Percentiles rank a stretch among this genome's conserved stretches.
These are phyloP conservation scores for Talaromyces trachyspermus DNA, from an alignment of 495 filamentous ascomycete genomes.

Conservation along the genomic window DNA sequence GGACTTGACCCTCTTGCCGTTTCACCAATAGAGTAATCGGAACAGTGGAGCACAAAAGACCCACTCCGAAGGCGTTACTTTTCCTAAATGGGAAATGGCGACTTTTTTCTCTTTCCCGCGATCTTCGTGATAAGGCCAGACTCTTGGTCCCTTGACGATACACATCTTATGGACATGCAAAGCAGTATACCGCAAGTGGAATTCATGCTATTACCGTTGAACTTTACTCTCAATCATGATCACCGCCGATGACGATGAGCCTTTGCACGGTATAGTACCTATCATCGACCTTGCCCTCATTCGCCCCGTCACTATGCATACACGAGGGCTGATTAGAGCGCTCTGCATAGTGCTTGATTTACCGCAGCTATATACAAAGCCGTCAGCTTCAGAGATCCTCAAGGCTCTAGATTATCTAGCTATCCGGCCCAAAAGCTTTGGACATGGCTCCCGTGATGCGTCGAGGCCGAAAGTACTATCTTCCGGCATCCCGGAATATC, in stretches of 20 bases:
- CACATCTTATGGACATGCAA: too few species aligned
- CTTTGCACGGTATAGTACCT: slow-evolving; percentile 33
- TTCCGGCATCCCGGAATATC: slow-evolving; percentile 47
- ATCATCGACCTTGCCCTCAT: slow-evolving; percentile 6
- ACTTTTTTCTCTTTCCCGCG: slow-evolving; percentile 29
- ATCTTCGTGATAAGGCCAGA: slow-evolving; percentile 4
- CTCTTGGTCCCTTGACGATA: background rate
- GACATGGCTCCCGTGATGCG: slow-evolving; percentile 21
- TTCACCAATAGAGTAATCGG: slow-evolving; percentile 1
- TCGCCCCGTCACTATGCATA: slow-evolving; percentile 7
- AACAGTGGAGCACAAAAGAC: slow-evolving; percentile 1
- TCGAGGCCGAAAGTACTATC: slow-evolving; percentile 29
- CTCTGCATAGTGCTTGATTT: slow-evolving; percentile 41
- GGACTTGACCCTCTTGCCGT: background rate
- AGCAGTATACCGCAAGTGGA: too few species aligned
- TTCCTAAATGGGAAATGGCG: slow-evolving; percentile 33
- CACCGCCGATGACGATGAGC: slow-evolving; percentile 30
- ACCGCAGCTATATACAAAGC: slow-evolving; percentile 44
- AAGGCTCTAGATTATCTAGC: slow-evolving; percentile 36
- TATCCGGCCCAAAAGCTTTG: slow-evolving; percentile 33
- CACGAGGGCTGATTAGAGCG: slow-evolving; percentile 36
- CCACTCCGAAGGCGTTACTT: slow-evolving; percentile 15
- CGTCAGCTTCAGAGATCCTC: slow-evolving; percentile 39
- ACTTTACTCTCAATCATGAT: slow-evolving; percentile 25
- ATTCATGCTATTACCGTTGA: background rate